phyloP scores from a whole-genome alignment of 768 basidiomycete species.

The Exsudoporus frostii region DNA sequence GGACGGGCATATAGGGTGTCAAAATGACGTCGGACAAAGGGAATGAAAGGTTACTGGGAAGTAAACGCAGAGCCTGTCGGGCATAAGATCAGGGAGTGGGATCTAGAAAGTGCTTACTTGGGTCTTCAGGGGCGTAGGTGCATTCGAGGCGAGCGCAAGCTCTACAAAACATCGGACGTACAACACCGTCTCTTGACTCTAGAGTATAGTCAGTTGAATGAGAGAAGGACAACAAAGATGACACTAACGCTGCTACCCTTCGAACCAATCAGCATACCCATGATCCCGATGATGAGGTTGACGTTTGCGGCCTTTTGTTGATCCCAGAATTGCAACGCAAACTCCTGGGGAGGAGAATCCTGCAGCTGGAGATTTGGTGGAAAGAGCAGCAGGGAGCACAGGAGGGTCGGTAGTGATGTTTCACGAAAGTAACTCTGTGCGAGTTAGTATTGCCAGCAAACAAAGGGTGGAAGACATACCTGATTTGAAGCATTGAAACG shows the following conservation, averaged over 20 bases:
- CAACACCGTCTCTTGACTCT: conserved; percentile 56
- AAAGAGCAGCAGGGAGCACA: conserved; percentile 70
- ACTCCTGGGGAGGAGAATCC: conserved; percentile 74
- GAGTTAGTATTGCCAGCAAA: conserved; percentile 14
- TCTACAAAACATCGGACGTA: conserved; percentile 82
- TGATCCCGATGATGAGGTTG: conserved; percentile 72
- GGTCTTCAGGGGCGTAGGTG: conserved; percentile 82
- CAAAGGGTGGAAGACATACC: conserved; percentile 40
- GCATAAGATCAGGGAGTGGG: conserved; percentile 28
- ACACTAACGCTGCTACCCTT: conserved; percentile 61
- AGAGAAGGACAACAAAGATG: neutral
- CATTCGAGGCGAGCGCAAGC: conserved; percentile 89
- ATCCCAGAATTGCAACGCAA: conserved; percentile 96
- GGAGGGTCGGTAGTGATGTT: conserved; percentile 64
- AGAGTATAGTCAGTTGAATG: conserved; percentile 3
- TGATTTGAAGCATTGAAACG: conserved; percentile 95
- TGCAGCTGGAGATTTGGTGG: conserved; percentile 58
- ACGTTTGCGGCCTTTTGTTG: conserved; percentile 84
- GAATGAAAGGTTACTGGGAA: conserved; percentile 54
- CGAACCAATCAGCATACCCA: conserved; percentile 80
- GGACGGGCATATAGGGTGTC: conserved; percentile 72
- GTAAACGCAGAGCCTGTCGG: conserved; percentile 51
- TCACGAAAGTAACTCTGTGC: conserved; percentile 93
- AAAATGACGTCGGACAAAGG: conserved; percentile 65
- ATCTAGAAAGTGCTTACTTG: conserved; percentile 48